A percentile compares a stretch with the other conserved stretches of the same genome.
Evolutionary conservation across 768 basidiomycete species (phyloP).

Genomic region (Candolleomyces aberdarensis): DNA sequence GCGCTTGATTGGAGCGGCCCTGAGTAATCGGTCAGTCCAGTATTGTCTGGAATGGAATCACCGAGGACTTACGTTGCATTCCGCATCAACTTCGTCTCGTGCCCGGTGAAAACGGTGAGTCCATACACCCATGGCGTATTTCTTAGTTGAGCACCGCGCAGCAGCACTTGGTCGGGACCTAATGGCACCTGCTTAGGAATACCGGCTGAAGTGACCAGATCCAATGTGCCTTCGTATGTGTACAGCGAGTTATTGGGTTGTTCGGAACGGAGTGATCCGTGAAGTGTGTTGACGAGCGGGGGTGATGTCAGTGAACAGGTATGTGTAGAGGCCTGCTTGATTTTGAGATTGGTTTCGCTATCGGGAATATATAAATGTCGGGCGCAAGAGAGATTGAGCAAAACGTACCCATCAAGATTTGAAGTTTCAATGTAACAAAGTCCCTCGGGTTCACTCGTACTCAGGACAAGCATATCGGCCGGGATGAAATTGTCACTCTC

Average conservation of each 20-base stretch:
- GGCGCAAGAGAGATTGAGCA: background rate
- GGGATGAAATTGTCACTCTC: conserved; percentile 95
- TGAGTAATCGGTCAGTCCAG: conserved; percentile 23
- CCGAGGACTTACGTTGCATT: conserved; percentile 82
- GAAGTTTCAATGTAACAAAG: conserved; percentile 97
- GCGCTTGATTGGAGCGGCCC: conserved; percentile 94
- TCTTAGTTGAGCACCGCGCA: conserved; percentile 92
- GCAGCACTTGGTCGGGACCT: conserved; percentile 90
- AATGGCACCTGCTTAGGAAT: conserved; percentile 81
- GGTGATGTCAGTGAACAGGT: conserved; percentile 80
- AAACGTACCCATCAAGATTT: conserved; percentile 87
- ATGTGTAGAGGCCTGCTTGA: conserved; percentile 90
- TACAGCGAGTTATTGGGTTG: conserved; percentile 98
- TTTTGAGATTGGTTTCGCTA: conserved; percentile 98
- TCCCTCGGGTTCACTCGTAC: conserved; percentile 94
- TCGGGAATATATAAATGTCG: background rate
- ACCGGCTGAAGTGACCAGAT: conserved; percentile 53
- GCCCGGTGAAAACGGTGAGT: conserved; percentile 90
- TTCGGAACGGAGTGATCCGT: conserved; percentile 87
- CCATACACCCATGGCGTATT: conserved; percentile 98
- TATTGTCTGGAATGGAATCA: background rate
- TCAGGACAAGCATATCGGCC: conserved; percentile 85
- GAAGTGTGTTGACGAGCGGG: conserved; percentile 63
- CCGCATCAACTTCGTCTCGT: conserved; percentile 97
- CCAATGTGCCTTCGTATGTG: conserved; percentile 86